Evolutionary conservation across 2,329 filamentous ascomycete species (phyloP).

Genomic region (Leptographium procerum): DNA sequence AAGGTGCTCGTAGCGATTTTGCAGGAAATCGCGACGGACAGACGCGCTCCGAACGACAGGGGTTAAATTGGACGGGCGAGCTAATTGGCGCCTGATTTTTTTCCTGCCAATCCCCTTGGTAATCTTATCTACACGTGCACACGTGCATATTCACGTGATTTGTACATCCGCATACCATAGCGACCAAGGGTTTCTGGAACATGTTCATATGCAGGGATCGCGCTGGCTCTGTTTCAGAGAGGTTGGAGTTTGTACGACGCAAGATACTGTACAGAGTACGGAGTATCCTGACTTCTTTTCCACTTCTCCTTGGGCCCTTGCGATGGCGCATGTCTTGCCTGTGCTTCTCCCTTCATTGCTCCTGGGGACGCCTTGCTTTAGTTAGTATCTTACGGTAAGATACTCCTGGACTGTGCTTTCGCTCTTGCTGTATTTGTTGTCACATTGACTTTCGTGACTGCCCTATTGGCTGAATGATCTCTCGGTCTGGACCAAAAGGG

Average conservation of each 20-base stretch:
- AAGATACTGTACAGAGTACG: too few species aligned
- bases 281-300: too few species aligned
- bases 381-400: too few species aligned
- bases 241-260: not conserved
- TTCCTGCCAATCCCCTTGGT: not conserved
- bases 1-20: not conserved
- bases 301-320: not conserved
- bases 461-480: not conserved
- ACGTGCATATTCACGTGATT: not conserved
- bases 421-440: too few species aligned
- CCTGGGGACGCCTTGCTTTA: too few species aligned
- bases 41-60: slow-evolving; percentile 1
- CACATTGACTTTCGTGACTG: not conserved
- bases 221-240: not conserved
- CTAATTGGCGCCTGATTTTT: not conserved
- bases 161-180: not conserved
- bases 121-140: not conserved
- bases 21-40: not conserved
- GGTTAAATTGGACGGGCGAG: not conserved
- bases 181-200: not conserved
- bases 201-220: not conserved
- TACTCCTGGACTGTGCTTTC: too few species aligned
- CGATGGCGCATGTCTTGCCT: not conserved
- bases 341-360: not conserved
- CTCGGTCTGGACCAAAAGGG: not conserved